phyloP scores from a whole-genome alignment of 2,329 filamentous ascomycete species.

The Chrysosporium queenslandicum region DNA sequence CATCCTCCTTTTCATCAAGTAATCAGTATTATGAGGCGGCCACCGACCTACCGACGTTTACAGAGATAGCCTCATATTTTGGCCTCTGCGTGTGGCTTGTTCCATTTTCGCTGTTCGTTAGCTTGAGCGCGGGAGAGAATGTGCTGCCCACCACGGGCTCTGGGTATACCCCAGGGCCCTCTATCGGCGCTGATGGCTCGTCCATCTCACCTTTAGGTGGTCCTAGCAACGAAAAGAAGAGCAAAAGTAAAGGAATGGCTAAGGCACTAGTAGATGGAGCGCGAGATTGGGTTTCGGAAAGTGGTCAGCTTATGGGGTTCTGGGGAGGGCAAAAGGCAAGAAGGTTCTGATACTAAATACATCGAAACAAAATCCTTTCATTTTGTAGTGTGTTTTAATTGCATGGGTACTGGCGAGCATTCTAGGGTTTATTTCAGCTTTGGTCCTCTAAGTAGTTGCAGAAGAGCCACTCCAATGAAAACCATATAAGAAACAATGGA shows the following conservation, averaged over 20 bases:
- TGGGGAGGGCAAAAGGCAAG: constrained; percentile 51
- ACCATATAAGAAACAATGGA: no score
- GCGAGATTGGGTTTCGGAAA: constrained; percentile 52
- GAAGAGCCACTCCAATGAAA: background rate
- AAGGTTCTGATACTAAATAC: constrained; percentile 30
- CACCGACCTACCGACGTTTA: constrained; percentile 62
- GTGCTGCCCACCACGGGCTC: constrained; percentile 86
- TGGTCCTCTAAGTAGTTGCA: no score
- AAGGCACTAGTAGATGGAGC: constrained; percentile 53
- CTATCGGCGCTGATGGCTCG: constrained; percentile 20
- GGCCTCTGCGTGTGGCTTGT: constrained; percentile 95
- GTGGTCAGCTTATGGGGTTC: constrained; percentile 52
- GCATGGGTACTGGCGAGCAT: no score
- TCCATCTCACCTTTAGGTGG: constrained; percentile 10
- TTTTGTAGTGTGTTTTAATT: no score
- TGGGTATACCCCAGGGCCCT: constrained; percentile 46
- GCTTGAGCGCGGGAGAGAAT: constrained; percentile 86
- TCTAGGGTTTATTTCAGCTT: no score
- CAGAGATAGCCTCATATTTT: constrained; percentile 92
- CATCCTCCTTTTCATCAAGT: constrained; percentile 17
- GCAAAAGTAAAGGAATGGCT: constrained; percentile 50
- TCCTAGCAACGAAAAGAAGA: constrained; percentile 26
- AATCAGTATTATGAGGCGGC: constrained; percentile 28
- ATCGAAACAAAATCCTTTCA: no score
- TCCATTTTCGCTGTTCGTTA: constrained; percentile 90